phyloP scores from a whole-genome alignment of 306 rosid species.

The Trifolium pratense region DNA sequence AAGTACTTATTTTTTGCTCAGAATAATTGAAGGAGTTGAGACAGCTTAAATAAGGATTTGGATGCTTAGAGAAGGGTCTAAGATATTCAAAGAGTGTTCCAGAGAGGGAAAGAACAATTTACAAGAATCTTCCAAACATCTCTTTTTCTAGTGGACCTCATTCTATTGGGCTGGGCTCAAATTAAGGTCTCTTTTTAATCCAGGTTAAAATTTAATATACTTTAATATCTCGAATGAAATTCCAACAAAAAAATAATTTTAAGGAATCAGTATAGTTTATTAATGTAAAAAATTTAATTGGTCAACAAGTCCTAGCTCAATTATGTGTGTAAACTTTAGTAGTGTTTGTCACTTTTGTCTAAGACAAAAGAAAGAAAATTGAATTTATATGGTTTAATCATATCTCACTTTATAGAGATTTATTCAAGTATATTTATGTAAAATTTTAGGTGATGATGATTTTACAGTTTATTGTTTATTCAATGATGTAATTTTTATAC shows the following conservation, averaged over 20 bases:
- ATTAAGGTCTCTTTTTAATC: background rate
- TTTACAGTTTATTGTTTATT: too few species aligned
- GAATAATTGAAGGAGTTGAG: background rate
- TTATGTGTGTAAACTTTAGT: too few species aligned
- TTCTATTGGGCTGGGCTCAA: background rate
- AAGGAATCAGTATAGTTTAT: background rate
- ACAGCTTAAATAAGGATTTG: constrained; percentile 42
- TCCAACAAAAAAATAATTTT: background rate
- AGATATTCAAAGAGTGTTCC: constrained; percentile 46
- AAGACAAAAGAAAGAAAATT: too few species aligned
- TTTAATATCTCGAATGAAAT: background rate
- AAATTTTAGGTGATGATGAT: too few species aligned
- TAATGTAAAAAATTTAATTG: too few species aligned
- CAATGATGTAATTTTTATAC: too few species aligned
- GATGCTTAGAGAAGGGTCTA: constrained; percentile 60
- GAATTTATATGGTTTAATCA: too few species aligned
- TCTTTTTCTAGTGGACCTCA: background rate
- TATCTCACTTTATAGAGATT: too few species aligned
- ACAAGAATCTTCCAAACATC: background rate
- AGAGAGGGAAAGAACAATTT: constrained; percentile 30
- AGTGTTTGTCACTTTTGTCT: too few species aligned
- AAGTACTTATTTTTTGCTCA: background rate
- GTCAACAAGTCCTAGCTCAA: too few species aligned
- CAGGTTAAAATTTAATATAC: background rate
- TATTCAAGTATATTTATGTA: too few species aligned